A percentile compares a stretch with the other conserved stretches of the same genome.
Conservation (phyloP, 1,284 basidiomycete genomes). For the Cryptococcus hybrid region DNA sequence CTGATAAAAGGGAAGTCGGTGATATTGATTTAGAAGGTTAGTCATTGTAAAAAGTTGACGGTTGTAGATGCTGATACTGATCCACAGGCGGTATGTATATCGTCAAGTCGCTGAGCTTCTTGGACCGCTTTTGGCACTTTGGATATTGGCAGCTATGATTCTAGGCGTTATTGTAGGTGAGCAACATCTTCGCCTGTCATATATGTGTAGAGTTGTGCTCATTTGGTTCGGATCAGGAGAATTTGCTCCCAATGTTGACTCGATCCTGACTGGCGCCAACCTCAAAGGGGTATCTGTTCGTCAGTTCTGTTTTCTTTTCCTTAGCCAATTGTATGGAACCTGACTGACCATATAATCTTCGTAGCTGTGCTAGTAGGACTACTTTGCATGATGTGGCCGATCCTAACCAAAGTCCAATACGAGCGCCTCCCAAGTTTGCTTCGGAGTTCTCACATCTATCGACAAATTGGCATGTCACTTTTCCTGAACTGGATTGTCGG, state of each 20-base stretch:
- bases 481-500: slow-evolving; percentile 79
- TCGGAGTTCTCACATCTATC: slow-evolving; percentile 60
- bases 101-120: slow-evolving; percentile 23
- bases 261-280: slow-evolving; percentile 23
- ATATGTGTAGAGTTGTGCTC: too few species aligned
- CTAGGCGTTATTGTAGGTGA: slow-evolving; percentile 73
- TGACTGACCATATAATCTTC: too few species aligned
- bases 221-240: too few species aligned
- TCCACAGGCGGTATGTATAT: not conserved
- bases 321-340: too few species aligned
- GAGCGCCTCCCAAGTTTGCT: slow-evolving; percentile 66
- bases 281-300: slow-evolving; percentile 48
- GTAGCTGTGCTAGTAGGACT: slow-evolving; percentile 56
- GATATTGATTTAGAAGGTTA: too few species aligned
- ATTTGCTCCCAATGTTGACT: too few species aligned
- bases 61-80: too few species aligned
- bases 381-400: slow-evolving; percentile 90
- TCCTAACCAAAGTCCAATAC: slow-evolving; percentile 69
- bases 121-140: slow-evolving; percentile 70
- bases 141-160: slow-evolving; percentile 75
- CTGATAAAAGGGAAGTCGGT: too few species aligned
- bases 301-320: slow-evolving; percentile 5
- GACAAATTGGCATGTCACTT: slow-evolving; percentile 68
- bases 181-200: too few species aligned
- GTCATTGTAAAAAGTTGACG: too few species aligned